A percentile compares a stretch with the other conserved stretches of the same genome.
phyloP scores from a whole-genome alignment of 2,329 filamentous ascomycete species.

The Clarireedia homoeocarpa region DNA sequence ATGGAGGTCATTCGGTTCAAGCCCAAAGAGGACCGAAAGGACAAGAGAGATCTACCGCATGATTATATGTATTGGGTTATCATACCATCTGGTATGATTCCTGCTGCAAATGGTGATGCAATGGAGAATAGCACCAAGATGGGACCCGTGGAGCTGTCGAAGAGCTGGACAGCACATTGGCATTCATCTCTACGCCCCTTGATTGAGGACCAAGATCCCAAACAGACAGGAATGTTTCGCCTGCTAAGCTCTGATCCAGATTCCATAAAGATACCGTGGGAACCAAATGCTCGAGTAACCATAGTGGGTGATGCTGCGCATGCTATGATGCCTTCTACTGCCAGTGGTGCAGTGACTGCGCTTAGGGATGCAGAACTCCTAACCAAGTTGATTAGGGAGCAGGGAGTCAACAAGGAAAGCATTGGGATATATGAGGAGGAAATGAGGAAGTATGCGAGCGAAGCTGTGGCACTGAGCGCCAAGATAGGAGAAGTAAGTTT shows the following conservation, averaged over 20 bases:
- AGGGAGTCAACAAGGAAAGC: neutral
- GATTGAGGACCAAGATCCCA: no score
- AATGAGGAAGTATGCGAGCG: neutral
- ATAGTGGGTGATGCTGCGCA: conserved; percentile 29
- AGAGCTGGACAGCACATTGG: no score
- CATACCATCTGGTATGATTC: conserved; percentile 6
- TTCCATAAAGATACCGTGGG: conserved; percentile 10
- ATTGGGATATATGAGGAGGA: neutral
- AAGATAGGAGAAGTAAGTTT: no score
- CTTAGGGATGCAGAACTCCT: conserved; percentile 12
- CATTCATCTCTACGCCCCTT: no score
- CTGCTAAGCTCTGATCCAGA: neutral
- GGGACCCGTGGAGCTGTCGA: neutral
- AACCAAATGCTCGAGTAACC: conserved; percentile 20
- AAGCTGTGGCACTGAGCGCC: no score
- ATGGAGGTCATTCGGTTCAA: conserved; percentile 21
- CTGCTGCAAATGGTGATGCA: neutral
- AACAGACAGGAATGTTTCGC: no score
- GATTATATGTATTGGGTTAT: conserved; percentile 33
- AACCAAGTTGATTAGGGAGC: neutral
- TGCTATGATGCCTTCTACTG: conserved; percentile 26
- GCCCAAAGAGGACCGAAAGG: conserved; percentile 8
- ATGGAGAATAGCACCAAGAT: neutral
- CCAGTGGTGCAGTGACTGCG: conserved; percentile 17
- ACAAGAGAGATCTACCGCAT: conserved; percentile 11